Evolutionary conservation across 2,329 filamentous ascomycete genomes (phyloP).

Genomic region (Pestalotiopsis sp.): DNA sequence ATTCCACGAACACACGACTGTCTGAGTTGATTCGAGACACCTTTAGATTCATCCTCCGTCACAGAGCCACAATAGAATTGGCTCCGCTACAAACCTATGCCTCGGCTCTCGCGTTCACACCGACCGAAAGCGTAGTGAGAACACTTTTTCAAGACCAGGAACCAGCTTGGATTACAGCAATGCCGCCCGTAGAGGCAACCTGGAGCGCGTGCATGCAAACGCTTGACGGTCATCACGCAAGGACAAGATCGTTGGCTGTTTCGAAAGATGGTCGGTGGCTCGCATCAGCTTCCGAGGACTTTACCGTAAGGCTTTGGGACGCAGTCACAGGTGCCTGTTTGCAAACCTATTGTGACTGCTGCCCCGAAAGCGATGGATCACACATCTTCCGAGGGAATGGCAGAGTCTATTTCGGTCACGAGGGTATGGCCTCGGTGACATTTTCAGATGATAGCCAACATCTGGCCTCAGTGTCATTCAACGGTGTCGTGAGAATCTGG

Average conservation of each 20-base stretch:
- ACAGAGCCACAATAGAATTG: slow-evolving; percentile 24
- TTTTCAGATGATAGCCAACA: too few species aligned
- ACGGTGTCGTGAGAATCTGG: too few species aligned
- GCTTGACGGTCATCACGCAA: slow-evolving; percentile 11
- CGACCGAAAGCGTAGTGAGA: slow-evolving; percentile 24
- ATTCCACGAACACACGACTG: neutral
- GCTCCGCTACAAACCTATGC: slow-evolving; percentile 37
- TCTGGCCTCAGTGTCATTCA: too few species aligned
- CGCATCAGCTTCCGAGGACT: slow-evolving; percentile 9
- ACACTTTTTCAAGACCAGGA: slow-evolving; percentile 19
- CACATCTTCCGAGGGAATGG: too few species aligned
- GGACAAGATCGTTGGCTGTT: slow-evolving; percentile 2
- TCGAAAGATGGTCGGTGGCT: slow-evolving; percentile 16
- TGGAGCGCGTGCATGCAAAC: slow-evolving; percentile 14
- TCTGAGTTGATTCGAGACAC: slow-evolving; percentile 29
- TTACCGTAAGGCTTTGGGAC: slow-evolving; percentile 10
- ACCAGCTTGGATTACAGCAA: slow-evolving; percentile 20
- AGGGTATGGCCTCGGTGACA: too few species aligned
- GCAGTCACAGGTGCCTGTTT: neutral
- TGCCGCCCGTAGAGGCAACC: slow-evolving; percentile 6
- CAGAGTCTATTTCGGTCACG: too few species aligned
- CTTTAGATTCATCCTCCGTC: slow-evolving; percentile 30
- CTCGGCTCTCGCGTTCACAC: slow-evolving; percentile 36
- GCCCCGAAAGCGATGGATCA: too few species aligned
- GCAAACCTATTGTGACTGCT: slow-evolving; percentile 12